These are phyloP conservation scores for Coffea eugenioides DNA, from an alignment of 257 asterid species.

Conservation along the genomic window DNA sequence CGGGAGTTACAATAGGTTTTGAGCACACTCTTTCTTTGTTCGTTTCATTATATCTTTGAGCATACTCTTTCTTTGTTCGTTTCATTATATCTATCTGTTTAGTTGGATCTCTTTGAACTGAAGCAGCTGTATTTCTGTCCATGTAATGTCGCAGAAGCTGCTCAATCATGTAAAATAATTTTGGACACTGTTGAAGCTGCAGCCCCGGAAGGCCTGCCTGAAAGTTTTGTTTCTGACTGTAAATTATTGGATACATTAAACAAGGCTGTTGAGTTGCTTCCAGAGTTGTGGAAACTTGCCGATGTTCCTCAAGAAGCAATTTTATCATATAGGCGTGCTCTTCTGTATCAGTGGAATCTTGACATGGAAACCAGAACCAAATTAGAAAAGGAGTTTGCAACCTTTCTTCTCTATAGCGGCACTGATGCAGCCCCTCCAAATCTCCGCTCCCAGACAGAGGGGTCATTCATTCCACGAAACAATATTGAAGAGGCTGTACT, in stretches of 20 bases:
- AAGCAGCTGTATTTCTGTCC: neutral
- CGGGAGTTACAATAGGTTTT: neutral
- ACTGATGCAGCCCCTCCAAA: slow-evolving; percentile 74
- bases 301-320: slow-evolving; percentile 61
- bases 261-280: slow-evolving; percentile 82
- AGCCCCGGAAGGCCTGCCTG: slow-evolving; percentile 69
- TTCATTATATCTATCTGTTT: neutral
- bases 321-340: slow-evolving; percentile 69
- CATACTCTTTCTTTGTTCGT: too few relatives aligned
- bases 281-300: slow-evolving; percentile 72
- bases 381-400: slow-evolving; percentile 71
- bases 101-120: slow-evolving; percentile 4
- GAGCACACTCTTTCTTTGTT: neutral
- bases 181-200: slow-evolving; percentile 78
- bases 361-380: slow-evolving; percentile 53
- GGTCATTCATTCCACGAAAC: slow-evolving; percentile 67
- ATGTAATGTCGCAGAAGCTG: slow-evolving; percentile 62
- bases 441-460: slow-evolving; percentile 77
- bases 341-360: slow-evolving; percentile 80
- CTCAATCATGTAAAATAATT: slow-evolving; percentile 75
- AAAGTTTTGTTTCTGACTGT: slow-evolving; percentile 50
- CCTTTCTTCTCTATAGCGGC: slow-evolving; percentile 82
- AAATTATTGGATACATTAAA: slow-evolving; percentile 69
- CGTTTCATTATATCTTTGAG: neutral
- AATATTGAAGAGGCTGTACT: slow-evolving; percentile 87